Base-by-base conservation (phyloP, 306 rosid species). In the Neltuma alba region DNA sequence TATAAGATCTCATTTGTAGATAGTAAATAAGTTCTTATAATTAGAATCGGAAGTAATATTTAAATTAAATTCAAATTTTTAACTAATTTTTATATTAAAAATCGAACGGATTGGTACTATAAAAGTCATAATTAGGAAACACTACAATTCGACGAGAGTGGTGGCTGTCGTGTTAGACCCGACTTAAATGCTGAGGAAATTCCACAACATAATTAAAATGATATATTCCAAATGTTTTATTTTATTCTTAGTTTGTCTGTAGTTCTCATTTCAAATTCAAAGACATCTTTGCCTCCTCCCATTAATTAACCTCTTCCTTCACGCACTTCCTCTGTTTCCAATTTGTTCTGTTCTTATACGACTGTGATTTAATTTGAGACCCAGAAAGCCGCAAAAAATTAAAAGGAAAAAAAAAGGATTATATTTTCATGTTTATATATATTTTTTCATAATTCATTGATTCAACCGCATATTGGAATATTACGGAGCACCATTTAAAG, bases 231-330 rank as follows among this genome's bases (percentile, higher is more conserved):
- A 18, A 12, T 36, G 31, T 37, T 68, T 20, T 21, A 23, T 57
- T 57, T 57, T 57, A 33, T 57, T 57, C 13, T 47, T 31, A 2
- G n/a, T 20, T 57, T 57, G 31, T 23, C 10, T 21, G 33, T 23
- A 68, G 54, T 81, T 42, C 70, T 75, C 77, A 33, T 75, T 67
- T 81, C 76, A 44, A 83, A 83, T 73, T 77, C 71, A 33, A 73
- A 71, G 34, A 55, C 66, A 25, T 13, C 70, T 47, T 16, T 47
- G 20, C 21, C 55, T 16, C 7, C 15, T 45, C 3, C 1, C 11
- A 42, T 42, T 15, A 16, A 47, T 47, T 47, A 47, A 16, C n/a
- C 55, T 47, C 55, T 47, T 47, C 18, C 21, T 47, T 47, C 52
- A 45, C 52, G 52, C 18, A 13, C 52, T 3, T 45, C 52, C 52